Conservation (phyloP, 2,329 filamentous ascomycete species). For the Graphiopsis chlorocephala region DNA sequence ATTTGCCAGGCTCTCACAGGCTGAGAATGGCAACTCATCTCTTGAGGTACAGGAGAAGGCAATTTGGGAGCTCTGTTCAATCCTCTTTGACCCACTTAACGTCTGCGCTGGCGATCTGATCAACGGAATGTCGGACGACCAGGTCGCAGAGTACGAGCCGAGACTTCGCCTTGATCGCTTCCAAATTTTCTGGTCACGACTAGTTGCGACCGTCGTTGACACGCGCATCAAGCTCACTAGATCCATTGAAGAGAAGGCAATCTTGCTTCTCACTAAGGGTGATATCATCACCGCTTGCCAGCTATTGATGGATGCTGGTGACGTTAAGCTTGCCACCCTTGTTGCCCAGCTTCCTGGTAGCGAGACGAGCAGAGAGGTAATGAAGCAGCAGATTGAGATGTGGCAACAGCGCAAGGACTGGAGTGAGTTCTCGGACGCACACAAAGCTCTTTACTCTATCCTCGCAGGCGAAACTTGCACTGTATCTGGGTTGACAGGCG, state of each 20-base stretch:
- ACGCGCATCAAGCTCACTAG: conserved; percentile 55
- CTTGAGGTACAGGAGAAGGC: conserved; percentile 61
- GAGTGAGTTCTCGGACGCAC: conserved; percentile 79
- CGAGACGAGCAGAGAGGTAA: conserved; percentile 66
- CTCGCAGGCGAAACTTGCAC: conserved; percentile 82
- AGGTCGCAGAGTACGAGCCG: conserved; percentile 39
- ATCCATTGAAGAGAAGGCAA: conserved; percentile 75
- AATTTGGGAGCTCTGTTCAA: conserved; percentile 81
- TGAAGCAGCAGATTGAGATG: conserved; percentile 74
- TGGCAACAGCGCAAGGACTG: conserved; percentile 83
- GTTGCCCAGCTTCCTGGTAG: conserved; percentile 78
- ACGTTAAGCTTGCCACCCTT: conserved; percentile 81
- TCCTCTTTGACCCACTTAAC: conserved; percentile 74
- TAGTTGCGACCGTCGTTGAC: conserved; percentile 41
- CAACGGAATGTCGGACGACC: conserved; percentile 42
- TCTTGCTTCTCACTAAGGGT: conserved; percentile 75
- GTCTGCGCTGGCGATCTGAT: conserved; percentile 27
- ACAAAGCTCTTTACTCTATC: conserved; percentile 86
- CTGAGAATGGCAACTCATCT: conserved; percentile 17
- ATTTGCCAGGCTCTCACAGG: conserved; percentile 50
- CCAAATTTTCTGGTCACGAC: conserved; percentile 61
- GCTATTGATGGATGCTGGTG: conserved; percentile 68
- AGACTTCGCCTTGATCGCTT: conserved; percentile 58
- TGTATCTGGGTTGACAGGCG: conserved; percentile 73
- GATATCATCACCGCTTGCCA: conserved; percentile 80